Conservation (phyloP, 176 grass and related monocot species). For the Oryza meridionalis region DNA sequence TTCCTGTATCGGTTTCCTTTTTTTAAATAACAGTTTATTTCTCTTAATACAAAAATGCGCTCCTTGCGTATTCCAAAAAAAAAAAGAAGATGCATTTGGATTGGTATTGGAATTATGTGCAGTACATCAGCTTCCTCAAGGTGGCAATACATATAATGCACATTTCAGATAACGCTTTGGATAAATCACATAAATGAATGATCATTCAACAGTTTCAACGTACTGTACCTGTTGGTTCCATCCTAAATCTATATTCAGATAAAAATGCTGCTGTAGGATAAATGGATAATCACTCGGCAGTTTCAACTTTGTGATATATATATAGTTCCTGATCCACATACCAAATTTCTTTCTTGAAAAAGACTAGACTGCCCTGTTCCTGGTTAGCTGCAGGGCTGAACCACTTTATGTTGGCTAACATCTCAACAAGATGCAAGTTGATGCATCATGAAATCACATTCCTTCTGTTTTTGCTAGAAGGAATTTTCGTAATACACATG, state of each 20-base stretch:
- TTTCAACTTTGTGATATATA: neutral
- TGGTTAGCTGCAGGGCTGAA: neutral
- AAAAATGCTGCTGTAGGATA: neutral
- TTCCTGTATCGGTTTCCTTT: too few species aligned
- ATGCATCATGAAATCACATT: neutral
- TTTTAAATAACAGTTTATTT: too few species aligned
- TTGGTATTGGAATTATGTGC: neutral
- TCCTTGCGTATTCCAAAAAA: too few species aligned
- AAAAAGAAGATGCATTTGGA: neutral
- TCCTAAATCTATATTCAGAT: neutral
- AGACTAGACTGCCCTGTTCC: neutral
- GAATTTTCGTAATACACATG: neutral
- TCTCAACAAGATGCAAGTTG: neutral
- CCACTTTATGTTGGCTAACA: neutral
- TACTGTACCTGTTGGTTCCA: neutral
- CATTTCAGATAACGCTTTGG: neutral
- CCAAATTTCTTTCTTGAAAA: neutral
- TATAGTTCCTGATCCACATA: too few species aligned
- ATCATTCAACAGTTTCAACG: neutral
- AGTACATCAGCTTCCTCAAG: neutral
- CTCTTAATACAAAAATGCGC: too few species aligned
- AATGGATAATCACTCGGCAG: neutral
- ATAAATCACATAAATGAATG: neutral
- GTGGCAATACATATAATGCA: neutral
- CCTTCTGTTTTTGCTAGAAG: neutral